Percentiles rank a stretch among this genome's conserved stretches.
Evolutionary conservation across 139 green algal species (phyloP).

Genomic region (Pedinophyceae sp.): DNA sequence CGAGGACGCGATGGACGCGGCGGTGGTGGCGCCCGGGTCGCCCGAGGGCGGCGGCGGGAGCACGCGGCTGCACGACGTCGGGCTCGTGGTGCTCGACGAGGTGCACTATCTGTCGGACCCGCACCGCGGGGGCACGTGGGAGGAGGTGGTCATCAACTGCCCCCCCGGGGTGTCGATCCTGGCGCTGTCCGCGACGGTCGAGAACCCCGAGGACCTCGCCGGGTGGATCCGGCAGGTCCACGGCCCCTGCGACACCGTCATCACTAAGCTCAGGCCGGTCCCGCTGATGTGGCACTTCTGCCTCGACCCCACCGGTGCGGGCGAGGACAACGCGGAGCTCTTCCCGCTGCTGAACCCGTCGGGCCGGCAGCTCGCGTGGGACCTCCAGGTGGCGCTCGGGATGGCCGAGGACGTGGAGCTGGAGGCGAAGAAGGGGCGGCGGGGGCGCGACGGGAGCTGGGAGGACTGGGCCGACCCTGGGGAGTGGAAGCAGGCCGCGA

Average conservation of each 20-base stretch:
- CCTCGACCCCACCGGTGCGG: conserved; percentile 13
- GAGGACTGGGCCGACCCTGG: not conserved
- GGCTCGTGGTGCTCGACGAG: conserved; percentile 86
- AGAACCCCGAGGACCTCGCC: conserved; percentile 80
- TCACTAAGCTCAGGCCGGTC: conserved; percentile 72
- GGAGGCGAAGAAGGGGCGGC: not conserved
- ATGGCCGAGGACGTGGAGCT: conserved; percentile 8
- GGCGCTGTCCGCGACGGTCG: conserved; percentile 84
- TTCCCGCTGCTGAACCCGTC: conserved; percentile 26
- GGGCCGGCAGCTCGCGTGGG: not conserved
- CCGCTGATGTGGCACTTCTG: conserved; percentile 81
- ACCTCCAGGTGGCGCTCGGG: not conserved
- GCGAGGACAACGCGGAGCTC: conserved; percentile 11
- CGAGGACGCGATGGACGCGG: no score
- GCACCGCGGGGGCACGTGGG: conserved; percentile 54
- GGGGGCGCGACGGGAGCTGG: conserved; percentile 1
- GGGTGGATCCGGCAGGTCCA: conserved; percentile 75
- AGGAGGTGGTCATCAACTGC: conserved; percentile 96
- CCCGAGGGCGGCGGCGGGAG: conserved; percentile 3
- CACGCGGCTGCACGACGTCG: conserved; percentile 60
- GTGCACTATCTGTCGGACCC: conserved; percentile 75
- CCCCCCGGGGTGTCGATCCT: conserved; percentile 71
- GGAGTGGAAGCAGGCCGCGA: not conserved
- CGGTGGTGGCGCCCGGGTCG: not conserved
- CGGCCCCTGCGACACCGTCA: conserved; percentile 44